These are phyloP conservation scores for Cercospora citrullina DNA, from an alignment of 2,329 filamentous ascomycete genomes.

Conservation along the genomic window DNA sequence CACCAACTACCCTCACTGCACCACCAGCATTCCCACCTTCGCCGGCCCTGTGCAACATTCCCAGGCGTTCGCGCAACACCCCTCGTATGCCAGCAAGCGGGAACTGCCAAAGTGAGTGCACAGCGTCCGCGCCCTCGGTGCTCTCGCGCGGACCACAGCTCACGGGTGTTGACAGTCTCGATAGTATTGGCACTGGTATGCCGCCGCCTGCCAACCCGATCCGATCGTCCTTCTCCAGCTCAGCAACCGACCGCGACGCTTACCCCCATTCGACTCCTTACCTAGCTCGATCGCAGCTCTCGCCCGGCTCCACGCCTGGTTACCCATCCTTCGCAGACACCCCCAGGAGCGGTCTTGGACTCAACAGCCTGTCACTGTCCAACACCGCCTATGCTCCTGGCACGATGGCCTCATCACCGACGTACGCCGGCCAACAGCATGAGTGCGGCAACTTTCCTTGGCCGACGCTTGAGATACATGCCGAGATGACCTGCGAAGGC, in stretches of 20 bases:
- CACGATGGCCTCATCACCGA: conserved; percentile 36
- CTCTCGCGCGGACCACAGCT: conserved; percentile 26
- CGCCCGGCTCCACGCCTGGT: conserved; percentile 30
- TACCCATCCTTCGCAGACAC: conserved; percentile 38
- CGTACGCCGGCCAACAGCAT: conserved; percentile 31
- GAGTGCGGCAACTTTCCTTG: conserved; percentile 48
- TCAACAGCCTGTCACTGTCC: conserved; percentile 31
- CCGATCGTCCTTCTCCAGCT: conserved; percentile 33
- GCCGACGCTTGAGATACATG: conserved; percentile 52
- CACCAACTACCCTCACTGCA: conserved; percentile 39
- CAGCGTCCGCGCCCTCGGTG: conserved; percentile 22
- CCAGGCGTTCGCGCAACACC: conserved; percentile 43
- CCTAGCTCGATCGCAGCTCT: conserved; percentile 33
- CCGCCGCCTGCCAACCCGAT: conserved; percentile 32
- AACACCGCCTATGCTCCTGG: conserved; percentile 23
- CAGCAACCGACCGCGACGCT: conserved; percentile 33
- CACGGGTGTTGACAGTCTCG: conserved; percentile 35
- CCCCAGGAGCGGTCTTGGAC: conserved; percentile 32
- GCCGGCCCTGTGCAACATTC: conserved; percentile 38
- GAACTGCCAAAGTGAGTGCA: conserved; percentile 49
- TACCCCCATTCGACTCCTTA: conserved; percentile 32
- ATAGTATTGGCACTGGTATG: conserved; percentile 33
- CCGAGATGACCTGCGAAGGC: conserved; percentile 63
- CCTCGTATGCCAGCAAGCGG: conserved; percentile 41
- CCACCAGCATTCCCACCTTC: conserved; percentile 39